These are phyloP conservation scores for Eimeria falciformis DNA, from an alignment of 169 alveolate genomes.

Conservation along the genomic window DNA sequence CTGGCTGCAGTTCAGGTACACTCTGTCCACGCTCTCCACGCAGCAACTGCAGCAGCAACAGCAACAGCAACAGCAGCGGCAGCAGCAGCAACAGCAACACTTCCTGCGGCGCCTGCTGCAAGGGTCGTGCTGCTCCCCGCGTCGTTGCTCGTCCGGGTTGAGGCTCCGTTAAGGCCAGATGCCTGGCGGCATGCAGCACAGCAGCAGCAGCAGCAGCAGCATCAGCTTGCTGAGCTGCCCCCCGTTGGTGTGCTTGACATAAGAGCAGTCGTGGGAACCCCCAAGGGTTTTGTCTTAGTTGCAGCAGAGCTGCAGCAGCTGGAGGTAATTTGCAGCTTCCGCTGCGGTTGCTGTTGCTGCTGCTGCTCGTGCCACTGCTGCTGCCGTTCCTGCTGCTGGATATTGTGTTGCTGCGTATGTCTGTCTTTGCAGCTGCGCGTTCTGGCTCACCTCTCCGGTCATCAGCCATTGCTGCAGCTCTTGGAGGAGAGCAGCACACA, in stretches of 20 bases:
- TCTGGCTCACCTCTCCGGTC: not conserved
- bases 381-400: not conserved
- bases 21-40: not conserved
- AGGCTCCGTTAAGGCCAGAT: not conserved
- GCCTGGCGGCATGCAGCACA: not conserved
- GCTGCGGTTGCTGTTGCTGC: not conserved
- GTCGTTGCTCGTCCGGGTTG: slow-evolving; percentile 8
- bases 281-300: not conserved
- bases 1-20: slow-evolving; percentile 1
- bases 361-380: not conserved
- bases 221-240: slow-evolving; percentile 1
- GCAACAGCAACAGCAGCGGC: not conserved
- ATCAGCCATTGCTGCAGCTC: not conserved
- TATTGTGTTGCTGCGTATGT: not conserved
- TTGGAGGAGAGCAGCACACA: slow-evolving; percentile 18
- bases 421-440: not conserved
- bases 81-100: not conserved
- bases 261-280: not conserved
- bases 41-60: not conserved
- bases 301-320: slow-evolving; percentile 34
- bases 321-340: not conserved
- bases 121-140: slow-evolving; percentile 9
- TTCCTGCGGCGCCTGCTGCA: not conserved
- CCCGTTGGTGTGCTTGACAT: not conserved
- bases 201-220: slow-evolving; percentile 19